Evolutionary conservation across 148 eudicot species (phyloP).

Genomic region (Amaranthus hypochondriacus): DNA sequence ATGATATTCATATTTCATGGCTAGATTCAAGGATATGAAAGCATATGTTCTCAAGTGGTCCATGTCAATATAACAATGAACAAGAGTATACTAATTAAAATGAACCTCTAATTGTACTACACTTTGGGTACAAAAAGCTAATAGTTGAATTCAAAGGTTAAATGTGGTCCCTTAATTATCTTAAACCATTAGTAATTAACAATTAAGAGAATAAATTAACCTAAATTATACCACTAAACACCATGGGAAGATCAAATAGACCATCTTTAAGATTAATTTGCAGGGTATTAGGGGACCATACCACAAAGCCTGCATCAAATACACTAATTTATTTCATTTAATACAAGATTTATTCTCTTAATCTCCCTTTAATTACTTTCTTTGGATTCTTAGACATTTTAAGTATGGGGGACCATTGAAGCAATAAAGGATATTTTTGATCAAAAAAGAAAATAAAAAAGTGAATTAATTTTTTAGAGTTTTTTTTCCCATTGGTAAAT

Average conservation of each 20-base stretch:
- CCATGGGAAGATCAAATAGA: conserved; percentile 8
- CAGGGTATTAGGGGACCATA: conserved; percentile 28
- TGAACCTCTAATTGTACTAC: conserved; percentile 16
- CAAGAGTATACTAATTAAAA: conserved; percentile 1
- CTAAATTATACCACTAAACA: neutral
- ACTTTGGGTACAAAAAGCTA: conserved; percentile 11
- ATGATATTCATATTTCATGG: conserved; percentile 16
- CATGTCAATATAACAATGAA: neutral
- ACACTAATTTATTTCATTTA: conserved; percentile 9
- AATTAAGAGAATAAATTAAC: neutral
- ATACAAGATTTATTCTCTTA: conserved; percentile 9
- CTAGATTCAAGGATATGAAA: conserved; percentile 15
- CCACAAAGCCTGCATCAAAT: conserved; percentile 21
- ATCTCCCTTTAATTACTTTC: conserved; percentile 7
- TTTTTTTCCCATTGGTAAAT: conserved; percentile 10
- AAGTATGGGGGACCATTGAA: conserved; percentile 26
- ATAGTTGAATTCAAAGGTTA: conserved; percentile 17
- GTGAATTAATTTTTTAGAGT: neutral
- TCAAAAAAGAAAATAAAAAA: neutral
- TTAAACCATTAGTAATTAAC: conserved; percentile 13
- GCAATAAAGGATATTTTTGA: neutral
- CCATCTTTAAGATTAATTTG: conserved; percentile 15
- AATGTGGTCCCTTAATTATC: conserved; percentile 13
- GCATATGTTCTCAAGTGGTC: conserved; percentile 24
- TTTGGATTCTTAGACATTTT: conserved; percentile 2